Evolutionary conservation across 1,139 yeast genomes (phyloP), one percentile per base, ranked within the genome.

Genomic region (Zygosaccharomyces pseudobailii): DNA sequence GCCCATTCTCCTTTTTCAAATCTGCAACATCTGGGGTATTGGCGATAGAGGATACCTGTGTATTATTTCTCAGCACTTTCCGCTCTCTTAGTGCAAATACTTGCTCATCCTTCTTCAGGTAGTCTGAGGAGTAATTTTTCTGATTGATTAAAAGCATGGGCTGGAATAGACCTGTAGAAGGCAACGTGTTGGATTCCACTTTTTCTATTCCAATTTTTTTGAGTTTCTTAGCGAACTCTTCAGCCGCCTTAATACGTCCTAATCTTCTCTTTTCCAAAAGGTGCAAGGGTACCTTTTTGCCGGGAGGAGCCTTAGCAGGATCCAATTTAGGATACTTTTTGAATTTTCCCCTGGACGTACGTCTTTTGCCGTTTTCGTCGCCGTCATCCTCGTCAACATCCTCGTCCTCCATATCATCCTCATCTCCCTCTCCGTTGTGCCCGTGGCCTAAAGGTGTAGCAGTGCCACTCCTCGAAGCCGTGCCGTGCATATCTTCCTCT

Each of bases 41-140:
- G 20, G 45, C 44, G 20, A 42, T 42, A 4, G 50, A 46, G 3
- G 48, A 73, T 70, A 49, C 43, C 32, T 57, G 38, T 60, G 73
- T 77, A 63, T 72, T 61, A 52, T 64, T 69, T 58, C 71, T 67
- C 55, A 69, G 56, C 59, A 70, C 78, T 54, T 80, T 73, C 71
- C 84, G 73, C 55, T 79, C 81, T 46, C 87, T 69, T 39, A 80
- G 66, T 47, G 80, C 77, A 50, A 77, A 72, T 19, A 80, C 73
- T 62, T 85, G 95, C 53, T 90, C 97, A 66, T 94, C 98, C 56
- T 83, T 84, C 63, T 89, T 87, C 63, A 92, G 73, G 66, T 92
- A 92, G 61, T 90, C 97, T 0, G 97, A 87, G 62, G 82, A 90
- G 70, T 88, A 90, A 71, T 92, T 94, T 67, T 92, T 92, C 63